Percentiles rank a stretch among this genome's conserved stretches.
phyloP scores from a whole-genome alignment of 2,329 filamentous ascomycete genomes.

The Trichoderma sp. region DNA sequence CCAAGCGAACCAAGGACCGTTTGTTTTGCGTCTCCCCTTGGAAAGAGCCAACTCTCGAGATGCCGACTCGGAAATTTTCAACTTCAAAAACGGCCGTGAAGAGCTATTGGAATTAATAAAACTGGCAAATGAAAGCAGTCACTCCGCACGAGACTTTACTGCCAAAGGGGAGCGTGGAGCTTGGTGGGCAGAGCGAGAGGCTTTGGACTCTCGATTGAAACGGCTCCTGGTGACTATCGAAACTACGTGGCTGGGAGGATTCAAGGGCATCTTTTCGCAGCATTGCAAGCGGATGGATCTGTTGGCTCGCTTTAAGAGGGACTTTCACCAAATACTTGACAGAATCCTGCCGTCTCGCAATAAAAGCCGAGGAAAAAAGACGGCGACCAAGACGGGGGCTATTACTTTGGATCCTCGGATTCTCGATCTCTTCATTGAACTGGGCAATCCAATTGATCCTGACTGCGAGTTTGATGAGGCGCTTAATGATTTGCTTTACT shows the following conservation, averaged over 20 bases:
- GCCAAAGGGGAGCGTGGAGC: constrained; percentile 73
- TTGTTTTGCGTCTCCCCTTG: constrained; percentile 83
- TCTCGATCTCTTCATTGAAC: constrained; percentile 82
- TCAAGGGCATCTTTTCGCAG: constrained; percentile 89
- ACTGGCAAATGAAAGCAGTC: constrained; percentile 80
- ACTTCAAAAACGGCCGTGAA: constrained; percentile 74
- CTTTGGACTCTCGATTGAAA: constrained; percentile 73
- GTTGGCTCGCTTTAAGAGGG: constrained; percentile 73
- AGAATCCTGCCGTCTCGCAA: constrained; percentile 83
- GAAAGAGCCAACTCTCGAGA: constrained; percentile 80
- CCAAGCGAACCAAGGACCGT: constrained; percentile 72
- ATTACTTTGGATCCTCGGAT: constrained; percentile 62
- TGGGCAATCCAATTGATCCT: constrained; percentile 71
- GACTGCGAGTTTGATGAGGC: constrained; percentile 80
- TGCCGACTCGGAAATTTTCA: constrained; percentile 75
- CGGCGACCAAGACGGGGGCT: constrained; percentile 41
- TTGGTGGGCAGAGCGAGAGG: constrained; percentile 89
- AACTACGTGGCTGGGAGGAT: constrained; percentile 91
- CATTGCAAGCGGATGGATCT: constrained; percentile 63
- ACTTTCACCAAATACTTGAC: constrained; percentile 77
- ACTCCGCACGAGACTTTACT: constrained; percentile 68
- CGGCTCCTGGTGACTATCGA: constrained; percentile 84
- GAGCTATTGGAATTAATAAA: constrained; percentile 84
- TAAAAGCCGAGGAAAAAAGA: constrained; percentile 59
- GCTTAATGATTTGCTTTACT: constrained; percentile 90